Conservation (phyloP, 345 rosid genomes). For the Gossypioides kirkii region DNA sequence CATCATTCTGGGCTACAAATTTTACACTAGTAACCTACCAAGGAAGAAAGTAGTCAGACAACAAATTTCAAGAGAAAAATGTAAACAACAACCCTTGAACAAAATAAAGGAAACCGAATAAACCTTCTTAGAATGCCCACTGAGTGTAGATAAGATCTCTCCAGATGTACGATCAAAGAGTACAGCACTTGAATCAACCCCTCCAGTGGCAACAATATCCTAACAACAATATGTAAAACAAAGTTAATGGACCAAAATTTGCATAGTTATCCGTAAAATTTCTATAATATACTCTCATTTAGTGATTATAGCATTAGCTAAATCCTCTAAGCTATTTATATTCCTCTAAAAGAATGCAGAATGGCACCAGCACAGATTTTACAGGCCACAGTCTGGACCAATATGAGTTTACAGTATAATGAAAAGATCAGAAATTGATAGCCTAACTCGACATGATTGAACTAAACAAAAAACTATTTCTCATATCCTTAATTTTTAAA, state of each 20-base stretch:
- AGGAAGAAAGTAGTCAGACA: conserved; percentile 12
- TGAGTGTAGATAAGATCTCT: conserved; percentile 73
- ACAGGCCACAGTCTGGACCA: neutral
- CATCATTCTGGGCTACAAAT: conserved; percentile 61
- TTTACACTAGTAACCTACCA: conserved; percentile 85
- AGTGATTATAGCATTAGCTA: neutral
- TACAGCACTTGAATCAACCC: conserved; percentile 78
- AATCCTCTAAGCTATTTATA: neutral
- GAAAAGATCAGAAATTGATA: neutral
- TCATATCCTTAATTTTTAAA: neutral
- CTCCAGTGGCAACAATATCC: conserved; percentile 95
- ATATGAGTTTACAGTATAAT: neutral
- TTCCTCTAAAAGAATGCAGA: neutral
- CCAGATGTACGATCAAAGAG: conserved; percentile 88
- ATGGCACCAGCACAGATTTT: neutral
- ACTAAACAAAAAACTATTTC: neutral
- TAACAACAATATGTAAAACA: conserved; percentile 24
- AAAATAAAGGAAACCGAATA: neutral
- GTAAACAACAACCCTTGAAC: neutral
- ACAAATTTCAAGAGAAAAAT: neutral
- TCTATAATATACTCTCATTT: neutral
- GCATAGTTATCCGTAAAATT: neutral
- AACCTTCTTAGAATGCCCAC: conserved; percentile 97
- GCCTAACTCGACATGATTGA: neutral
- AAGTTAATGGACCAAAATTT: neutral